Base-by-base conservation (phyloP, 306 rosid genomes). In the Gynostemma pentaphyllum region DNA sequence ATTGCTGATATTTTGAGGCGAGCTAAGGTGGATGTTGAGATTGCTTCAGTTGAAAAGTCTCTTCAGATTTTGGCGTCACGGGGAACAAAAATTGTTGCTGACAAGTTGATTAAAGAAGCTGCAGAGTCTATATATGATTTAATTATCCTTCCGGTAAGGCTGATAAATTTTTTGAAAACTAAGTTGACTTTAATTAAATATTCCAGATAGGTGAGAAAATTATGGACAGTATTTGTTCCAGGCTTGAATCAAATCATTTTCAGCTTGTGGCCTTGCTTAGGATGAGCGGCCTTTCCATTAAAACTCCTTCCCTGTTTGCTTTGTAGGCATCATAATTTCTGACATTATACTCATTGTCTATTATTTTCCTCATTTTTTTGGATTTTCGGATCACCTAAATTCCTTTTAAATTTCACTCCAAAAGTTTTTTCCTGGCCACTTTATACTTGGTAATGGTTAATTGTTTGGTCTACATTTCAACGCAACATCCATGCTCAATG, bases 121-220 rank as follows among this genome's bases (percentile, higher is more conserved):
- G 85, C 86, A 36, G 83, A 82, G 71, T 80, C 88, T 46, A 69
- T 74, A 19, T 85, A 74, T 59, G 98, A 92, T 78, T 50, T 92
- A 70, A 86, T 92, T 68, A 79, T 92, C 80, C 95, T 92, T 80
- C 95, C 90, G 69, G 98, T 92, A 66, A 85, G 90, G 37, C 23
- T 34, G 53, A 47, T 4, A 5, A 62, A 40, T 45, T 63, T 29
- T n/a, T 34, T 66, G 42, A 15, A 54, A 40, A 63, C 70, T 36
- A 37, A 56, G 18, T 13, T 70, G 12, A 22, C 47, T 59, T 57
- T 13, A 9, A 40, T 36, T 59, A 37, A 44, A 5, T 47, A 59
- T 59, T 22, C 32, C 61, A 53, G 24, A 8, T 18, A 13, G 18
- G 59, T 24, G 37, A 1, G 10, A 19, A 56, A 57, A 34, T 16